Percentiles rank a stretch among this genome's conserved stretches.
These are phyloP conservation scores for Elongisporangium prolatum DNA, from an alignment of 352 stramenopile species.

Conservation along the genomic window DNA sequence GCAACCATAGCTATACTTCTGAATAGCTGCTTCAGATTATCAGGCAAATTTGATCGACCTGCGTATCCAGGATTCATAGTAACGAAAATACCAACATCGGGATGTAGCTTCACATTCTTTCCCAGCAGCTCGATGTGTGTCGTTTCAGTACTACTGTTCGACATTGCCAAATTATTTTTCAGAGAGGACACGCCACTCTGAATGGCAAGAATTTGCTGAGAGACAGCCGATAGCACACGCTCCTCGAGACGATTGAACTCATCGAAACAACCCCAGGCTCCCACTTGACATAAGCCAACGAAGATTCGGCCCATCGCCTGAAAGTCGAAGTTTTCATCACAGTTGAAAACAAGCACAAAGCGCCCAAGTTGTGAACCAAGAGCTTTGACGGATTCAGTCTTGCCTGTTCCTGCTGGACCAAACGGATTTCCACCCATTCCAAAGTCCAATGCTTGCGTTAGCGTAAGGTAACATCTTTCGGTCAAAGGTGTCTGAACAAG, in stretches of 20 bases:
- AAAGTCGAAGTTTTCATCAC: slow-evolving; percentile 99
- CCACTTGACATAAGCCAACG: slow-evolving; percentile 98
- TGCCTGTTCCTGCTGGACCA: slow-evolving; percentile 98
- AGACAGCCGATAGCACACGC: slow-evolving; percentile 98
- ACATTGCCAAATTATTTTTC: slow-evolving; percentile 50
- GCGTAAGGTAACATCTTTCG: slow-evolving; percentile 98
- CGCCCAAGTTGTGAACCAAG: slow-evolving; percentile 97
- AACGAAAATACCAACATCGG: slow-evolving; percentile 99
- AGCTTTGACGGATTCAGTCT: slow-evolving; percentile 99
- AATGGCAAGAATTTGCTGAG: slow-evolving; percentile 99
- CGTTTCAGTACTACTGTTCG: slow-evolving; percentile 11
- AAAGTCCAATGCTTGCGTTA: slow-evolving; percentile 99
- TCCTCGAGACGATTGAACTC: slow-evolving; percentile 99
- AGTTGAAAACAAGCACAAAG: slow-evolving; percentile 99
- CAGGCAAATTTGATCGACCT: slow-evolving; percentile 94
- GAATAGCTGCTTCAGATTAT: slow-evolving; percentile 99
- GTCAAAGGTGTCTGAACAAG: slow-evolving; percentile 99
- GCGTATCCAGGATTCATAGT: slow-evolving; percentile 99
- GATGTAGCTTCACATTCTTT: slow-evolving; percentile 93
- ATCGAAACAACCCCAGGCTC: slow-evolving; percentile 99
- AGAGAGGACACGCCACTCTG: slow-evolving; percentile 94
- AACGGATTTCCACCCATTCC: slow-evolving; percentile 98
- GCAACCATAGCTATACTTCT: slow-evolving; percentile 99
- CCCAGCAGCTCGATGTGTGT: slow-evolving; percentile 94
- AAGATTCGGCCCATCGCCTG: slow-evolving; percentile 99